Evolutionary conservation across 108 stramenopile species (phyloP), one percentile per base, ranked within the genome.

Genomic region (Fragilariopsis cylindrus): DNA sequence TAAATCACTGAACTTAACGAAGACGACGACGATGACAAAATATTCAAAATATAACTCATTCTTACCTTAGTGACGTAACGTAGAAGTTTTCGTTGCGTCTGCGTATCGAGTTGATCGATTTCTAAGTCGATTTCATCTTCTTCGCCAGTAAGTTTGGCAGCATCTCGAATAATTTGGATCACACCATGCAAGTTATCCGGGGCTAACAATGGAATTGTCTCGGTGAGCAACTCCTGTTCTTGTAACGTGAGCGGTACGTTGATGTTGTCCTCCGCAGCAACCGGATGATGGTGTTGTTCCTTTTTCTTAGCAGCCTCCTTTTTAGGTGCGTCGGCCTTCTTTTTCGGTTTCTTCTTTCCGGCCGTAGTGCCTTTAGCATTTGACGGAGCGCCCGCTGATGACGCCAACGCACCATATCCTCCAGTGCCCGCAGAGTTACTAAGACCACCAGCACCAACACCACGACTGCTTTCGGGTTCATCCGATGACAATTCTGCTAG

Each of bases 101-200:
- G 71, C 13, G 82, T 85, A 65, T 91, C 89, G 48, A 95, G 88
- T 54, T 82, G 81, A 65, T 95, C 94, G 71, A 92, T 88, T 52
- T 92, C 94, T n/a, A 95, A 81, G 75, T 95, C 94, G 57, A 95
- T 95, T 68, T 88, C 86, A 44, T 92, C 93, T 70, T 90, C 94
- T 58, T 95, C 92, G 12, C 82, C 90, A 58, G 81, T 82, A 21
- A 90, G 71, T 53, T 78, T 78, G n/a, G 90, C 83, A 49, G 90
- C 84, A 71, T 95, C 91, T 58, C 91, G 75, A 60, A 95, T 91
- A 48, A 95, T 95, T 78, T 91, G 84, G 70, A 95, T 89, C 3
- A 91, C 90, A 21, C 87, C 91, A 40, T 80, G 78, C 12, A 92
- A 57, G 58, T 88, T 73, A 7, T 79, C 80, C 21, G 76, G 83